Percentiles rank a stretch among this genome's conserved stretches.
Evolutionary conservation across 2,329 filamentous ascomycete species (phyloP).

Genomic region (Dactylellina haptotyla): DNA sequence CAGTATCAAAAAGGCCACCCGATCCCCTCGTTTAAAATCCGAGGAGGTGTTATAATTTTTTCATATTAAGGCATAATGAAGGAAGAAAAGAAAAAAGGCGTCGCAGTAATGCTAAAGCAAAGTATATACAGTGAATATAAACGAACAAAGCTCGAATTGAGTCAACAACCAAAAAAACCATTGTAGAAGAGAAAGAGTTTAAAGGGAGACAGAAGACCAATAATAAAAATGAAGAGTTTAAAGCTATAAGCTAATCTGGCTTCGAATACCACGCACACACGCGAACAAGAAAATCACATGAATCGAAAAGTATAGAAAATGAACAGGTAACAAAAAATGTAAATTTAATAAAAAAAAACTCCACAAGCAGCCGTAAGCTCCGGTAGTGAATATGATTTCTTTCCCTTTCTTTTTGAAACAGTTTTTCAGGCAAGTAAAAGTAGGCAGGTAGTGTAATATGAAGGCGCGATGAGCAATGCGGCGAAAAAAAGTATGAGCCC

Average conservation of each 20-base stretch:
- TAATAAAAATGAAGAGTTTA: too few relatives aligned
- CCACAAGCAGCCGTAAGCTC: slow-evolving; percentile 30
- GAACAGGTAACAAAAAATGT: slow-evolving; percentile 46
- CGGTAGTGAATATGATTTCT: slow-evolving; percentile 48
- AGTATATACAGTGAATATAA: slow-evolving; percentile 12
- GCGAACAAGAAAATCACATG: slow-evolving; percentile 60
- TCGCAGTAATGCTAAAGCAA: too few relatives aligned
- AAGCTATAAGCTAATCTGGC: too few relatives aligned
- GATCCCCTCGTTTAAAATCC: background rate
- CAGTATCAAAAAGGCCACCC: slow-evolving; percentile 14
- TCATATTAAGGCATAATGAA: slow-evolving; percentile 17
- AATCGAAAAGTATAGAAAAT: slow-evolving; percentile 39
- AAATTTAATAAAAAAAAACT: slow-evolving; percentile 46
- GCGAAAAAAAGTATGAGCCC: too few relatives aligned
- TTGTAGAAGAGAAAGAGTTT: slow-evolving; percentile 59
- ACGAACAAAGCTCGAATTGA: too few relatives aligned
- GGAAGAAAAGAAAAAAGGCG: slow-evolving; percentile 7
- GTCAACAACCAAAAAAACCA: slow-evolving; percentile 20
- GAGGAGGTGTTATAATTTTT: slow-evolving; percentile 9
- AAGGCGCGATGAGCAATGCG: background rate
- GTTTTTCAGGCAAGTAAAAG: background rate
- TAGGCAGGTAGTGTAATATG: background rate
- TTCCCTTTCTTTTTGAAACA: slow-evolving; percentile 30
- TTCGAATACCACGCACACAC: too few relatives aligned
- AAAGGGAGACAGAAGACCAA: too few relatives aligned